Conservation (phyloP, 768 basidiomycete species). For the Boletus insuetus region DNA sequence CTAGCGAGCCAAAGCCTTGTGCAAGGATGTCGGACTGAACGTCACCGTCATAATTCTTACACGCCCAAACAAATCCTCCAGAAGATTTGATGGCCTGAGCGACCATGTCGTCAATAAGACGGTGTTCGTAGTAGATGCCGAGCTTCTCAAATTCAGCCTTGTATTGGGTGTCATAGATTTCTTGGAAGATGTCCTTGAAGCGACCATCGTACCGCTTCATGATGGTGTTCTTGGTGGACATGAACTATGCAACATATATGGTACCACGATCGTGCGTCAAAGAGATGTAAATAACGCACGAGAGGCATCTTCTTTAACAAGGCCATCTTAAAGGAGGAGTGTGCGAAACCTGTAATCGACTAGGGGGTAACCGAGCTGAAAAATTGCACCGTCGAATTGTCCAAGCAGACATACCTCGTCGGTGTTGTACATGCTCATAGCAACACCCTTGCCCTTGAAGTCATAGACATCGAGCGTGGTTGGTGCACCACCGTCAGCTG, state of each 20-base stretch:
- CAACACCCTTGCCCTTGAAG: constrained; percentile 90
- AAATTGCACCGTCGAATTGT: not conserved
- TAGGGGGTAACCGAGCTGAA: constrained; percentile 26
- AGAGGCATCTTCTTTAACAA: constrained; percentile 73
- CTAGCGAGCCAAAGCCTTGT: constrained; percentile 93
- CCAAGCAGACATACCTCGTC: constrained; percentile 60
- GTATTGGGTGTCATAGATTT: constrained; percentile 85
- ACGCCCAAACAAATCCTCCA: constrained; percentile 84
- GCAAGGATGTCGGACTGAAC: constrained; percentile 93
- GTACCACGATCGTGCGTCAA: not conserved
- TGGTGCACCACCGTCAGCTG: constrained; percentile 65
- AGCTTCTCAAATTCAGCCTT: constrained; percentile 63
- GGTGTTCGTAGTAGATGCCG: constrained; percentile 91
- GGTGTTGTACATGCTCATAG: constrained; percentile 98
- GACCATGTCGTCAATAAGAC: constrained; percentile 97
- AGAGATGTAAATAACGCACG: constrained; percentile 36
- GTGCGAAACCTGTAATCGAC: constrained; percentile 94
- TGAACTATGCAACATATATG: constrained; percentile 51
- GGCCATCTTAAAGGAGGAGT: constrained; percentile 98
- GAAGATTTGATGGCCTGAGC: constrained; percentile 96
- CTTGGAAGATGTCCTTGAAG: constrained; percentile 99
- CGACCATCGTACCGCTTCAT: constrained; percentile 97
- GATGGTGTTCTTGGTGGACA: constrained; percentile 99
- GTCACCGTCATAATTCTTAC: constrained; percentile 82
- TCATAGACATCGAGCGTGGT: constrained; percentile 84